phyloP scores from a whole-genome alignment of 345 rosid species.

The Lagerstroemia speciosa region DNA sequence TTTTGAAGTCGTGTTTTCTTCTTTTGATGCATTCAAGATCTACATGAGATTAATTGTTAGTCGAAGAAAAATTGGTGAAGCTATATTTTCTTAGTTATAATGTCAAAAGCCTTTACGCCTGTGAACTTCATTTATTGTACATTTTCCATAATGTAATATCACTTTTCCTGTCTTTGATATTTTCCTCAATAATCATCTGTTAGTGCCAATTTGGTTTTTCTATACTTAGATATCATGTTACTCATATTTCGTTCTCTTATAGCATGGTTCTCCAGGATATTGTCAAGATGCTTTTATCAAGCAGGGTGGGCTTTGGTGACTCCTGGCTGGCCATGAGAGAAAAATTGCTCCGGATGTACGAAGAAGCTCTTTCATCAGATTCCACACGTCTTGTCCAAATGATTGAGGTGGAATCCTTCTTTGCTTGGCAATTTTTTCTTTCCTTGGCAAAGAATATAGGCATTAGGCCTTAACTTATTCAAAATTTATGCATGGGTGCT shows the following conservation, averaged over 20 bases:
- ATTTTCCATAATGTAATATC: background rate
- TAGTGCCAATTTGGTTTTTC: background rate
- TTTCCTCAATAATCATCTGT: background rate
- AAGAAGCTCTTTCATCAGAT: slow-evolving; percentile 66
- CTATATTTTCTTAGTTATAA: background rate
- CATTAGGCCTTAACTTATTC: background rate
- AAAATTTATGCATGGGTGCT: background rate
- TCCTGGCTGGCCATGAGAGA: slow-evolving; percentile 48
- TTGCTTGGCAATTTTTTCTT: background rate
- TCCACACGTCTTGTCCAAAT: slow-evolving; percentile 51
- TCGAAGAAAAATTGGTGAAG: background rate
- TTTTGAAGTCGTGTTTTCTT: background rate
- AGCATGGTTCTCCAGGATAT: slow-evolving; percentile 67
- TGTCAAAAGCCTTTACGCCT: background rate
- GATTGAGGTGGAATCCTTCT: slow-evolving; percentile 48
- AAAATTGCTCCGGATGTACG: slow-evolving; percentile 52
- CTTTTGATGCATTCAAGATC: slow-evolving; percentile 1
- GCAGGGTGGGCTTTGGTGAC: slow-evolving; percentile 46
- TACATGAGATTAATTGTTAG: background rate
- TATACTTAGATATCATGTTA: background rate
- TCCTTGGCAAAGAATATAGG: background rate
- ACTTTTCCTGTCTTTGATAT: background rate
- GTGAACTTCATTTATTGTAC: background rate
- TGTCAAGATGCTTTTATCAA: slow-evolving; percentile 55
- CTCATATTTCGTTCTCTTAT: slow-evolving; percentile 8